Evolutionary conservation across 495 filamentous ascomycete genomes (phyloP).

Genomic region (Neurospora sp.): DNA sequence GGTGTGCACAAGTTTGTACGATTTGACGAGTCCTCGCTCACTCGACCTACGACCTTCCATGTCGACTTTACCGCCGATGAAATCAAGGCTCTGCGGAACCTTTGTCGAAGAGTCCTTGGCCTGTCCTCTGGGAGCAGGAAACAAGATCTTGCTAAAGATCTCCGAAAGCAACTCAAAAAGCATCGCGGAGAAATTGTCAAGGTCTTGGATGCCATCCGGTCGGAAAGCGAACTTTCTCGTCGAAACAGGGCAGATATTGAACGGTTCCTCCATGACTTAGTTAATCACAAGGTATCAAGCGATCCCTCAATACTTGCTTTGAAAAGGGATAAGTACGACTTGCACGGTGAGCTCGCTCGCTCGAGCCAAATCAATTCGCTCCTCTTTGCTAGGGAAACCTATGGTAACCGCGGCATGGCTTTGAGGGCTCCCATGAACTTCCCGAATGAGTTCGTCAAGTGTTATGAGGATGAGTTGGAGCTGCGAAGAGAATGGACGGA

Average conservation of each 20-base stretch:
- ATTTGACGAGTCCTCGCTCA: not conserved
- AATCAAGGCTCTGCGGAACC: slow-evolving; percentile 20
- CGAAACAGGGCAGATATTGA: slow-evolving; percentile 18
- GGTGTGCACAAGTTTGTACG: slow-evolving; percentile 7
- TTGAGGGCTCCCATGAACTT: slow-evolving; percentile 27
- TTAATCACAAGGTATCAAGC: slow-evolving; percentile 4
- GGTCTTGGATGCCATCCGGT: slow-evolving; percentile 1
- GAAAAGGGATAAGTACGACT: slow-evolving; percentile 14
- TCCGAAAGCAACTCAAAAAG: slow-evolving; percentile 10
- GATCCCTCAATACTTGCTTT: slow-evolving; percentile 17
- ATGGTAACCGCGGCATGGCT: slow-evolving; percentile 19
- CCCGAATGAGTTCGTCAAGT: slow-evolving; percentile 25
- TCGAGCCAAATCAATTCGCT: slow-evolving; percentile 21
- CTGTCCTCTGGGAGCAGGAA: not conserved
- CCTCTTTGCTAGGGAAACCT: slow-evolving; percentile 31
- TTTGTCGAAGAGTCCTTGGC: not conserved
- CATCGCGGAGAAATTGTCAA: not conserved
- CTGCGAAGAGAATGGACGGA: slow-evolving; percentile 39
- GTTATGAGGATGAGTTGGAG: slow-evolving; percentile 34
- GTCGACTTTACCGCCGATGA: slow-evolving; percentile 44
- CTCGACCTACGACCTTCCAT: slow-evolving; percentile 14
- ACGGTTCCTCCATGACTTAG: slow-evolving; percentile 26
- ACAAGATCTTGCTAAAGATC: slow-evolving; percentile 13
- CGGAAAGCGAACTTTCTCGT: not conserved
- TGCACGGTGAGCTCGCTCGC: slow-evolving; percentile 14